A percentile compares a stretch with the other conserved stretches of the same genome.
Conservation (phyloP, 106 monocot genomes). For the Dioscorea zingiberensis region DNA sequence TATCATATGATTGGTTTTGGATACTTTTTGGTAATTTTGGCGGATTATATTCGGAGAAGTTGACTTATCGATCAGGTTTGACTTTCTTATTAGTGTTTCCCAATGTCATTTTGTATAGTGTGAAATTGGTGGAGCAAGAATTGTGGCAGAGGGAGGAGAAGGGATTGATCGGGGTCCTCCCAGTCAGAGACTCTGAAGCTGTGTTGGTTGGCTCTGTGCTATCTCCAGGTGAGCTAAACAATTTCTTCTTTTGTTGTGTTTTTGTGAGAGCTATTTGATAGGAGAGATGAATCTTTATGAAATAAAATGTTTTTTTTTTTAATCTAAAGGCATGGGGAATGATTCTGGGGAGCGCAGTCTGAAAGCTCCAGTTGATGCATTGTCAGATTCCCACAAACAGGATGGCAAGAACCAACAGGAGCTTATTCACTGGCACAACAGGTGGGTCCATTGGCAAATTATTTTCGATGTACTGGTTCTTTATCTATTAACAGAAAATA, state of each 20-base stretch:
- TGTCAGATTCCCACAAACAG: constrained; percentile 64
- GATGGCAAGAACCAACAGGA: constrained; percentile 74
- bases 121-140: constrained; percentile 96
- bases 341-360: constrained; percentile 48
- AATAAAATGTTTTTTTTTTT: not conserved
- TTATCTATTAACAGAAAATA: too few relatives aligned
- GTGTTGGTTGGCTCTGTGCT: constrained; percentile 41
- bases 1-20: not conserved
- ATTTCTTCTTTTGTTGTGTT: not conserved
- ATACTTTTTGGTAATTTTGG: not conserved
- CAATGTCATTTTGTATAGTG: constrained; percentile 38
- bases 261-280: not conserved
- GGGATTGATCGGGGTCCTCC: constrained; percentile 96
- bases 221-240: constrained; percentile 47
- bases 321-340: constrained; percentile 44
- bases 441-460: constrained; percentile 22
- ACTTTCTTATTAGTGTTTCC: not conserved
- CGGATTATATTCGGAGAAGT: not conserved
- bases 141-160: constrained; percentile 97
- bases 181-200: constrained; percentile 67
- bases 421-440: constrained; percentile 85
- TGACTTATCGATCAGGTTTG: too few relatives aligned
- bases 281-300: not conserved
- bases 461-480: too few relatives aligned
- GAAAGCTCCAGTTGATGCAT: constrained; percentile 36